These are phyloP conservation scores for Sphaceloma murrayae DNA, from an alignment of 2,329 filamentous ascomycete species.

Conservation along the genomic window DNA sequence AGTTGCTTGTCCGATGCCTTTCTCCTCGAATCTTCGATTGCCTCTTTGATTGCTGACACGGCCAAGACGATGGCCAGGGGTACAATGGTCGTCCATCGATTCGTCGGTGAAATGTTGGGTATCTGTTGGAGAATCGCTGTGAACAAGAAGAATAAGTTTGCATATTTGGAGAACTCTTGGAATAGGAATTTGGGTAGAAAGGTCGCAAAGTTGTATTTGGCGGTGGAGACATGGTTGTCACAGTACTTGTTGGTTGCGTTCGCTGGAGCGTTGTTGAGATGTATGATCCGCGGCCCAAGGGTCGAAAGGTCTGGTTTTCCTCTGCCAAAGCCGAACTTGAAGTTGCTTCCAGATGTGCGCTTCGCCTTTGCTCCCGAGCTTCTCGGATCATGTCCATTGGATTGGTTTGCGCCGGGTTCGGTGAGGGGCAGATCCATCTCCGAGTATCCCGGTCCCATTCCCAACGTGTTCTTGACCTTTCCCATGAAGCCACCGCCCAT, in stretches of 20 bases:
- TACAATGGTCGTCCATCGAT: slow-evolving; percentile 90
- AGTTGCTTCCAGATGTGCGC: slow-evolving; percentile 61
- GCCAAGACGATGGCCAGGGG: slow-evolving; percentile 82
- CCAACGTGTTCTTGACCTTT: slow-evolving; percentile 78
- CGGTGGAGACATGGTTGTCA: slow-evolving; percentile 94
- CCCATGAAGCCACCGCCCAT: slow-evolving; percentile 82
- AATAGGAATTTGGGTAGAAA: slow-evolving; percentile 96
- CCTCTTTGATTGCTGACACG: slow-evolving; percentile 92
- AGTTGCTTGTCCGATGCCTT: slow-evolving; percentile 77
- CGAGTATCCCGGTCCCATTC: slow-evolving; percentile 78
- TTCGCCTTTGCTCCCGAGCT: slow-evolving; percentile 21
- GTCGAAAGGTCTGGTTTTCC: slow-evolving; percentile 81
- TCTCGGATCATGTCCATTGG: slow-evolving; percentile 32
- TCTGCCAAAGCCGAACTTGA: slow-evolving; percentile 87
- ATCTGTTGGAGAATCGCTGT: slow-evolving; percentile 93
- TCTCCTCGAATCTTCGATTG: slow-evolving; percentile 86
- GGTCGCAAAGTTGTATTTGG: slow-evolving; percentile 90
- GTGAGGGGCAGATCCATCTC: slow-evolving; percentile 98
- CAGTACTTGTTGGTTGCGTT: slow-evolving; percentile 84
- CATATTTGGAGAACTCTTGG: slow-evolving; percentile 98
- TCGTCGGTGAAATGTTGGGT: slow-evolving; percentile 87
- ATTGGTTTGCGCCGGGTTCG: slow-evolving; percentile 48
- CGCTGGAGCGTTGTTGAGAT: slow-evolving; percentile 91
- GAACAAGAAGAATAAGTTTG: slow-evolving; percentile 98
- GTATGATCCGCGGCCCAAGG: slow-evolving; percentile 81